Base-by-base conservation (phyloP, 352 stramenopile species). In the Pythium rishiriense region DNA sequence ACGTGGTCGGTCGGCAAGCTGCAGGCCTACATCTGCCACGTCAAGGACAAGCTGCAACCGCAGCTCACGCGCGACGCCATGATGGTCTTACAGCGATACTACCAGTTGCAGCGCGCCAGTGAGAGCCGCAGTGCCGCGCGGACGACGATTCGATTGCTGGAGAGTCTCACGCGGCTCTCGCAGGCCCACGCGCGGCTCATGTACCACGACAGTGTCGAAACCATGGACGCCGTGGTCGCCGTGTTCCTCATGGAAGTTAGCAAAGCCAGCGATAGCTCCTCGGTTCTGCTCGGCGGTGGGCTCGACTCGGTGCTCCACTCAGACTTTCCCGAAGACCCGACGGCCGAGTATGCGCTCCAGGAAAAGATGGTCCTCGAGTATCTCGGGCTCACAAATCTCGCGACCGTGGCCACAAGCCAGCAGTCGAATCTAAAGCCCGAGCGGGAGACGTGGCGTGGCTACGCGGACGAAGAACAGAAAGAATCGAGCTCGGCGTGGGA, bases 141-240 rank as follows among this genome's bases (percentile, higher is more conserved):
- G 7, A 96, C 96, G 25, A 99, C 96, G 22, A 96, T 98, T 59
- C 87, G 96, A 19, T 85, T 99, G 63, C 71, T 99, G 0, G 95
- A 99, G 72, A 98, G 87, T 48, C 82, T 98, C 29, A 98, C 98
- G 62, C 87, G 97, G 7, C 58, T 99, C 5, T 74, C 88, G 8
- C 85, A 95, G 72, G 96, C 94, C 12, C 95, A 98, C 71, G 96
- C 96, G 26, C 72, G 94, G 33, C 66, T 96, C 7, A 89, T 92
- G 82, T 88, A 72, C 29, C 83, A 88, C 60, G 65, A 82, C 0
- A 67, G 88, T 58, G 87, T 93, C 14, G 69, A 69, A 17, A 70
- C 90, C 5, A 78, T 85, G 76, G 88, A 96, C 48, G 87, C 87
- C 0, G 83, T 96, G 2, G 73, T 93, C 28, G 83, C 85, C 1